Evolutionary conservation across 805 yeast species (phyloP), one percentile per base, ranked within the genome.

Genomic region (Saccharomycopsis sp.): DNA sequence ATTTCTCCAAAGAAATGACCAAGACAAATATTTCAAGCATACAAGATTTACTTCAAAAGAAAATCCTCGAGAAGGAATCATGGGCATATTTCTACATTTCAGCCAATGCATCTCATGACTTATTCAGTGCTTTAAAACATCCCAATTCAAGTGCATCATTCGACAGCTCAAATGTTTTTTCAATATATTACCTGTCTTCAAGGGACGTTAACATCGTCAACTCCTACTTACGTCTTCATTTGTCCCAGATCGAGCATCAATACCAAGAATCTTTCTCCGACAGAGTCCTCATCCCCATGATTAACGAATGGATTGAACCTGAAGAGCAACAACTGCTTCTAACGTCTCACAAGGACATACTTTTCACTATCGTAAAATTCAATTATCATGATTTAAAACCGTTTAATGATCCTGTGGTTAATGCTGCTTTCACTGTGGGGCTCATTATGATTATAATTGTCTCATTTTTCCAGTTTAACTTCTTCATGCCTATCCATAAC

Each of bases 381-480:
- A 35, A 42, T 17, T 45, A 45, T 33, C 23, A 26, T 26, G 88
- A 83, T 55, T 59, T 67, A 40, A 64, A 67, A 14, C 84, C 85
- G 2, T 67, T 65, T 44, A 59, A 59, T 1, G 66, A 75, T 53
- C 66, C 74, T 2, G 77, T 74, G 3, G 17, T 48, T n/a, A 16
- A 56, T 78, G n/a, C 87, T 0, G 86, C 89, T 4, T 60, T 77
- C 5, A 89, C 83, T 57, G 81, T 84, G 49, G 94, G 94, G 39
- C 68, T 81, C 48, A 79, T 85, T 58, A 84, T 77, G 58, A 65
- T 82, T 57, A 72, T 84, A 54, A 79, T 85, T 59, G 59, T 83
- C 43, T 77, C 90, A 3, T 82, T 85, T 58, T 81, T 85, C 71
- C 81, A 79, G 54, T 71, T 81, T 54, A 73, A 61, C 33, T 74